A percentile compares a stretch with the other conserved stretches of the same genome.
Evolutionary conservation across 108 stramenopile species (phyloP).

Genomic region (Parietichytrium sp.): DNA sequence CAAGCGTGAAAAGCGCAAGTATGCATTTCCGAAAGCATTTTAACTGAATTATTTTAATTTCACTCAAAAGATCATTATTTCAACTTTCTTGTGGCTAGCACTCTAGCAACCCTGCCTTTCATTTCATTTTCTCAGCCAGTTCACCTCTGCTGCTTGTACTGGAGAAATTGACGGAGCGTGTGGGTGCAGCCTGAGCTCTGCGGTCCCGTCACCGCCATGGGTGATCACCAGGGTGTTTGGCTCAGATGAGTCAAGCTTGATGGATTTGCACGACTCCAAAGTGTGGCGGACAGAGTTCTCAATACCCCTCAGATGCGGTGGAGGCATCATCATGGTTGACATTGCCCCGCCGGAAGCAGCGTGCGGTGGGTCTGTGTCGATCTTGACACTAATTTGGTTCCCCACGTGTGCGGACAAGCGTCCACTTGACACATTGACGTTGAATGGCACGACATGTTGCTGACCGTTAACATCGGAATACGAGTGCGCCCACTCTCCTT

Average conservation of each 20-base stretch:
- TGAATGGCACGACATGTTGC: background rate
- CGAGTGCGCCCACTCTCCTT: background rate
- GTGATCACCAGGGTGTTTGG: conserved; percentile 28
- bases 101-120: too few species aligned
- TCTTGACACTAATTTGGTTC: background rate
- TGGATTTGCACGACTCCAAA: background rate
- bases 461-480: background rate
- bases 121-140: background rate
- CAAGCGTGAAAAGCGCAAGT: background rate
- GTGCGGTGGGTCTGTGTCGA: background rate
- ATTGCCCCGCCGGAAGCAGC: background rate
- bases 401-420: background rate
- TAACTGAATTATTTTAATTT: background rate
- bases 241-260: background rate
- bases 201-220: background rate
- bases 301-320: background rate
- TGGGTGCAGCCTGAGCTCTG: background rate
- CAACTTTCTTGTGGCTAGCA: too few species aligned
- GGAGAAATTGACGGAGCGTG: background rate
- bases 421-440: background rate
- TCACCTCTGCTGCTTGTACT: background rate
- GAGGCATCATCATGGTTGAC: conserved; percentile 35
- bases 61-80: too few species aligned
- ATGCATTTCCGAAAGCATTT: background rate
- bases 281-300: background rate